Evolutionary conservation across 371 early-diverging fungal species (phyloP), one percentile per base, ranked within the genome.

Genomic region (Coemansia sp.): DNA sequence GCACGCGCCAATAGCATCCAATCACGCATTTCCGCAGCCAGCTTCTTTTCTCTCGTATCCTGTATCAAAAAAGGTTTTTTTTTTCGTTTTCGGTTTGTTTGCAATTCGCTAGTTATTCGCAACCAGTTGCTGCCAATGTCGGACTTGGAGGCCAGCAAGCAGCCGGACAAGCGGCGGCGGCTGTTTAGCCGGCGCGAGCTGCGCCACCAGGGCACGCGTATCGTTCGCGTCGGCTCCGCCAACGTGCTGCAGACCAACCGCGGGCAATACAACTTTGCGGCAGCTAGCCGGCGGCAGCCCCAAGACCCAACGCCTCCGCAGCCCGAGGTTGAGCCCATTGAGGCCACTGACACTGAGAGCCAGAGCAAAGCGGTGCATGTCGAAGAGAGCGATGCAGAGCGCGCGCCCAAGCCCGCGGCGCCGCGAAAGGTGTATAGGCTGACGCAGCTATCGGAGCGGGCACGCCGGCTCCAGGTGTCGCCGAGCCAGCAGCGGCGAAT

Each of bases 131-230:
- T 20, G 20, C 20, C 20, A 20, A 20, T 20, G 20, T 20, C 20
- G 20, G 20, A 20, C 20, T 20, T 20, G 20, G 20, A 20, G 20
- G 20, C 20, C 20, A 20, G 20, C 20, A 20, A 20, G 20, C 57
- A 39, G 53, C 34, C 30, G 13, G 40, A 45, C 6, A 43, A 47
- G 26, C 60, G 71, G 3, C 68, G 73, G 2, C 73, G 73, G 13
- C 51, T 73, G 38, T 59, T 68, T n/a, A 49, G 65, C 6, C 65
- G 74, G 32, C 65, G 74, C 39, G 69, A 68, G 52, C 54, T 73
- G 34, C 70, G 70, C 0, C 69, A 58, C 42, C 55, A n/a, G 13
- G 69, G 69, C 9, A 62, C 65, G 0, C 61, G 49, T 7, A 55
- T 73, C 14, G 70, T 73, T 11, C 65, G 65, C 3, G 62, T 60